phyloP scores from a whole-genome alignment of 306 rosid genomes.

The Sicyos edulis region DNA sequence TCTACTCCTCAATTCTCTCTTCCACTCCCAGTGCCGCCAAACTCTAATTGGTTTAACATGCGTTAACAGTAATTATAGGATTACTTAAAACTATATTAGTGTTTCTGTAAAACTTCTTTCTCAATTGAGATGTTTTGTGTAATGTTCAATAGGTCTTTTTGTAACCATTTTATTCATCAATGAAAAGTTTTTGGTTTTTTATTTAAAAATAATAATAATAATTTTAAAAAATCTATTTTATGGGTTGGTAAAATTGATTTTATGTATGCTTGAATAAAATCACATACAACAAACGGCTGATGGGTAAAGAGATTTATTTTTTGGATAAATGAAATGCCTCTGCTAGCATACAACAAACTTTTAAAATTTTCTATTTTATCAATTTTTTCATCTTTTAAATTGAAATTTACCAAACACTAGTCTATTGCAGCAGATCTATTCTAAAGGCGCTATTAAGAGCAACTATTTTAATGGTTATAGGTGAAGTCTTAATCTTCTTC shows the following conservation, averaged over 20 bases:
- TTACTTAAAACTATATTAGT: not conserved
- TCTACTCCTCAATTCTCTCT: conserved; percentile 2
- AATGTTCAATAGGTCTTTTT: no score
- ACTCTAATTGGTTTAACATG: not conserved
- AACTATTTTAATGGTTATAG: not conserved
- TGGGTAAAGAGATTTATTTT: not conserved
- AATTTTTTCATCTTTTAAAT: not conserved
- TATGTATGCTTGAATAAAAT: not conserved
- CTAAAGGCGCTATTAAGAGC: no score
- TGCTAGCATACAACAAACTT: not conserved
- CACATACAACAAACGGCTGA: no score
- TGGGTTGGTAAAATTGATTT: not conserved
- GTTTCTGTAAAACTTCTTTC: not conserved
- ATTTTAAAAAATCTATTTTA: no score
- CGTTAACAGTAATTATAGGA: not conserved
- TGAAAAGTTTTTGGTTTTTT: no score
- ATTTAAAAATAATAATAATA: no score
- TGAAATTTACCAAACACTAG: not conserved
- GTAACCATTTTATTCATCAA: no score
- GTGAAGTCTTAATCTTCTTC: not conserved
- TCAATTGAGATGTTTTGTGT: no score
- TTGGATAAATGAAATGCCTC: not conserved
- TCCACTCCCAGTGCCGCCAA: not conserved
- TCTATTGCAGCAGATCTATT: not conserved
- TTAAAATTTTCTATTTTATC: not conserved